Percentiles rank a stretch among this genome's conserved stretches.
phyloP scores from a whole-genome alignment of 306 rosid genomes.

The Geum urbanum region DNA sequence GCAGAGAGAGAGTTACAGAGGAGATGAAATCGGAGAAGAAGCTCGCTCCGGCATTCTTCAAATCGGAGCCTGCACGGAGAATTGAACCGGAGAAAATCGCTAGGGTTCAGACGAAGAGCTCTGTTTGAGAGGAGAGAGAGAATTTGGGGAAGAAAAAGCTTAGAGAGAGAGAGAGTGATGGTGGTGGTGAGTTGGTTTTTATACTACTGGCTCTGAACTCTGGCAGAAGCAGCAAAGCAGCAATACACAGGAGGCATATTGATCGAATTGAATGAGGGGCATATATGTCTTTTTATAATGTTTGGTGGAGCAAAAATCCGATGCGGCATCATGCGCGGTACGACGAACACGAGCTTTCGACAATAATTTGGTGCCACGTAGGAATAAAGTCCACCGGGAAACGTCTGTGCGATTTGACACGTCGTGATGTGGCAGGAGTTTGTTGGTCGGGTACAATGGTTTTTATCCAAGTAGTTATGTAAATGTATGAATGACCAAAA shows the following conservation, averaged over 20 bases:
- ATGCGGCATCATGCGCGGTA: neutral
- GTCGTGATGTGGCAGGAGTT: neutral
- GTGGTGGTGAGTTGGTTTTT: neutral
- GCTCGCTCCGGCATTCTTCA: neutral
- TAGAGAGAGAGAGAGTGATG: neutral
- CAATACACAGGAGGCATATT: neutral
- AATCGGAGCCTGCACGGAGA: neutral
- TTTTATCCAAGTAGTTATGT: neutral
- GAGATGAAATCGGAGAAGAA: neutral
- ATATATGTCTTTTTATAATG: neutral
- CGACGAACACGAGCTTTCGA: neutral
- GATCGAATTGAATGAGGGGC: neutral
- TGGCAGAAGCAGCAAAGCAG: neutral
- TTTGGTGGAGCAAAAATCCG: neutral
- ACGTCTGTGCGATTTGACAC: neutral
- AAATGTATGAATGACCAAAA: neutral
- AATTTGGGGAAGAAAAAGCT: neutral
- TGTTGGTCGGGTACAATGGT: neutral
- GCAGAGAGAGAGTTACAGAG: neutral
- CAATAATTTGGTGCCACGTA: neutral
- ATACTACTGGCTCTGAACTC: constrained; percentile 2
- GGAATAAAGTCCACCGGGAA: neutral
- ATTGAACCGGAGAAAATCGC: neutral
- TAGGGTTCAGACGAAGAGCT: neutral
- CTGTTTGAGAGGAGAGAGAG: neutral